Conservation (phyloP, 768 basidiomycete species). For the Agaricus subrufescens region DNA sequence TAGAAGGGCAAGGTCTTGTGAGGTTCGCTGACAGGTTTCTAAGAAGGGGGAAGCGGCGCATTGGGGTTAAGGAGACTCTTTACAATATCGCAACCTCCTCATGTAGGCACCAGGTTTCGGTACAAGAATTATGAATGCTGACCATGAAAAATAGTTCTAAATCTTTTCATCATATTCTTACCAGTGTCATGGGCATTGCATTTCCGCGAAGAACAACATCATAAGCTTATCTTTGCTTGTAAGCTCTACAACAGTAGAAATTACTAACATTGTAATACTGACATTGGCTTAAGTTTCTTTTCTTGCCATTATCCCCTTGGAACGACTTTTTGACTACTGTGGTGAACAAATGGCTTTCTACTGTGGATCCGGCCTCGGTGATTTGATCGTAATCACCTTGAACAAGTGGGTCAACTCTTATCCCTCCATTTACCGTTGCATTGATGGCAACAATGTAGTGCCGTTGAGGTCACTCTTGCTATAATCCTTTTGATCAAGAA, state of each 20-base stretch:
- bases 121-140: neutral
- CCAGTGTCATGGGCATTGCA: conserved; percentile 61
- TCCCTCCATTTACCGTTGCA: neutral
- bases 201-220: conserved; percentile 35
- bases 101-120: conserved; percentile 30
- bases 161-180: conserved; percentile 50
- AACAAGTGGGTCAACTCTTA: conserved; percentile 47
- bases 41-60: conserved; percentile 38
- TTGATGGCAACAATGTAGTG: conserved; percentile 27
- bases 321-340: conserved; percentile 62
- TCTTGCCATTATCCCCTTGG: conserved; percentile 61
- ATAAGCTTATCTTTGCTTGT: conserved; percentile 44
- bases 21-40: conserved; percentile 41
- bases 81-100: conserved; percentile 45
- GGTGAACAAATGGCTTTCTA: conserved; percentile 54
- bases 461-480: conserved; percentile 68
- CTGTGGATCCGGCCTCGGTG: conserved; percentile 58
- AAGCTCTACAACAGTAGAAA: neutral
- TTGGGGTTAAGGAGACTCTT: conserved; percentile 40
- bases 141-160: conserved; percentile 40
- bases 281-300: conserved; percentile 45
- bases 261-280: neutral
- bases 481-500: conserved; percentile 66
- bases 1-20: neutral
- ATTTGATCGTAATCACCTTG: conserved; percentile 58